A percentile compares a stretch with the other conserved stretches of the same genome.
Conservation (phyloP, 306 rosid genomes). For the Echinosophora koreensis region DNA sequence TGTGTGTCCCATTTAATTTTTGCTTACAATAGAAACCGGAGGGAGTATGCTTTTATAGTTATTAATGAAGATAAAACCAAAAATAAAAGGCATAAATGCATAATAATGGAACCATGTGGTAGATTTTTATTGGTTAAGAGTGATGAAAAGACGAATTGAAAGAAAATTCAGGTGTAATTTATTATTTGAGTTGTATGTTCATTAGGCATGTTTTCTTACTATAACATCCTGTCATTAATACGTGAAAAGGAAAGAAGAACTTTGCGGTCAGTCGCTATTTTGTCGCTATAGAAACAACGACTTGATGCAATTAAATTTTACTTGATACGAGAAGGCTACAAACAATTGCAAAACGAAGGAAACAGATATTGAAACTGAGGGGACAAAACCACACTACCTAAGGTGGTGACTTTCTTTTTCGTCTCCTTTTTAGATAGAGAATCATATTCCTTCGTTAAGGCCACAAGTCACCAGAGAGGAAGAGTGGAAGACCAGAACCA, state of each 20-base stretch:
- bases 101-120: too few relatives aligned
- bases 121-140: background rate
- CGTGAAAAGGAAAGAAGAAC: background rate
- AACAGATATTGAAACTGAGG: background rate
- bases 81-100: too few relatives aligned
- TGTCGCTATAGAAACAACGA: background rate
- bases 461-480: background rate
- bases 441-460: background rate
- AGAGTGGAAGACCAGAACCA: background rate
- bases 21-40: too few relatives aligned
- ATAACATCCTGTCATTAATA: too few relatives aligned
- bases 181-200: background rate
- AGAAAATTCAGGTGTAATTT: background rate
- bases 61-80: background rate
- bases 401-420: background rate
- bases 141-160: background rate
- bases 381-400: constrained; percentile 1
- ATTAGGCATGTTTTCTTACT: background rate
- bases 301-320: background rate
- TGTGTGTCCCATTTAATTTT: too few relatives aligned
- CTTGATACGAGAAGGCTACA: background rate
- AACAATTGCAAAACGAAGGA: background rate
- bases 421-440: background rate
- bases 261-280: background rate
- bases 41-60: background rate